Evolutionary conservation across 345 rosid genomes (phyloP).

Genomic region (Litchi chinensis): DNA sequence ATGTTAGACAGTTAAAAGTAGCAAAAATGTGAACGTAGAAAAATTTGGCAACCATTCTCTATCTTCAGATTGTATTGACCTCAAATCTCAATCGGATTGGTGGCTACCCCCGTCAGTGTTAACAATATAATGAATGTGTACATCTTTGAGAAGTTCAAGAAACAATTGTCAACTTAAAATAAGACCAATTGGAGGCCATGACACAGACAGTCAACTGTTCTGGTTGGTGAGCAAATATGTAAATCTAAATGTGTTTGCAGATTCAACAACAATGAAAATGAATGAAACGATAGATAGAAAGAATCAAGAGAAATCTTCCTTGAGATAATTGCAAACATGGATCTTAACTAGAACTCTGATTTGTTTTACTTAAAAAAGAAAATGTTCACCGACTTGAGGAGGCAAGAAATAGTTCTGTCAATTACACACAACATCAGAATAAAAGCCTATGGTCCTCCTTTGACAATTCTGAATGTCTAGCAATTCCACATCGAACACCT

Average conservation of each 20-base stretch:
- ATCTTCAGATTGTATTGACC: not conserved
- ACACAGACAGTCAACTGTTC: not conserved
- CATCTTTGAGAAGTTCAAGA: not conserved
- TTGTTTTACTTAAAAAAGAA: not conserved
- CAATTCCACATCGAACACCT: slow-evolving; percentile 90
- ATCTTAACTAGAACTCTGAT: not conserved
- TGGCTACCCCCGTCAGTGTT: not conserved
- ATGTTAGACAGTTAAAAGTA: not conserved
- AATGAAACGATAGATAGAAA: not conserved
- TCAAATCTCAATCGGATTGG: not conserved
- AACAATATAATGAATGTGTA: not conserved
- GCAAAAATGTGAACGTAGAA: not conserved
- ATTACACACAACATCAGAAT: slow-evolving; percentile 87
- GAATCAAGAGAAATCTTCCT: not conserved
- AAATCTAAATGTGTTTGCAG: not conserved
- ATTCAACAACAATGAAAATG: not conserved
- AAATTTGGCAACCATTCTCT: not conserved
- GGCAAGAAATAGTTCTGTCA: slow-evolving; percentile 29
- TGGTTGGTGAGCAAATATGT: not conserved
- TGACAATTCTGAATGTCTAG: slow-evolving; percentile 69
- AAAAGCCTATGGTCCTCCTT: slow-evolving; percentile 91
- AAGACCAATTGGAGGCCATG: not conserved
- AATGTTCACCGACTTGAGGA: not conserved
- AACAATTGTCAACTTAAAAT: not conserved
- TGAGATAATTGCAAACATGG: not conserved